Base-by-base conservation (phyloP, 371 early-diverging fungal genomes). In the Saksenaea vasiformis region DNA sequence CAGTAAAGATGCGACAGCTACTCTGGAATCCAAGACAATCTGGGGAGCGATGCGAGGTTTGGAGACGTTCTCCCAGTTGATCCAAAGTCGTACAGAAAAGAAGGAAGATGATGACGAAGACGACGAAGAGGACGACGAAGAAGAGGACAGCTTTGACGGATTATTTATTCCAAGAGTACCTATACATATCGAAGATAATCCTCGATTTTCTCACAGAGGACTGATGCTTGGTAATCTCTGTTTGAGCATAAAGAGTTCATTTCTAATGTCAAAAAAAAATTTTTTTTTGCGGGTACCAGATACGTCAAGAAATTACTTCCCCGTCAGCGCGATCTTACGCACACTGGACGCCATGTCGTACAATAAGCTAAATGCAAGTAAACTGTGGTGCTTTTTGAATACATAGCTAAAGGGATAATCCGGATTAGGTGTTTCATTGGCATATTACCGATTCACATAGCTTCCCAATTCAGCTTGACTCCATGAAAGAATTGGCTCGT, bases 31-130 rank as follows among this genome's bases (percentile, higher is more conserved):
- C 41, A 68, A 83, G 47, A 90, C 90, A 2, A 74, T 89, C 34
- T 93, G 86, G 79, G 94, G 94, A 7, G 90, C 91, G 5, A 66
- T 93, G 56, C 90, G 87, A 37, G 94, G 85, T 13, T 73, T 93
- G 3, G 91, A 89, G 62, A 91, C 92, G 0, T 87, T 90, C 70
- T 83, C 87, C 26, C 93, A 93, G 66, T 62, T 93, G 39, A 67
- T 92, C 53, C 82, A 82, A 43, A 70, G 69, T 51, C 67, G 66
- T 5, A 58, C 47, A 54, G 43, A 22, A 34, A 39, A 60, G n/a
- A 47, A 66, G 5, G 28, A 14, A 14, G 22, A 10, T 39, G 47
- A 28, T 1, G 34, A 61, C 24, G 62, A 69, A 1, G 27, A 66
- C 13, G 67, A 76, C 1, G 44, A 61, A 9, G 53, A 61, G n/a